Evolutionary conservation across 2,329 filamentous ascomycete species (phyloP).

Genomic region (Nigrospora sphaerica): DNA sequence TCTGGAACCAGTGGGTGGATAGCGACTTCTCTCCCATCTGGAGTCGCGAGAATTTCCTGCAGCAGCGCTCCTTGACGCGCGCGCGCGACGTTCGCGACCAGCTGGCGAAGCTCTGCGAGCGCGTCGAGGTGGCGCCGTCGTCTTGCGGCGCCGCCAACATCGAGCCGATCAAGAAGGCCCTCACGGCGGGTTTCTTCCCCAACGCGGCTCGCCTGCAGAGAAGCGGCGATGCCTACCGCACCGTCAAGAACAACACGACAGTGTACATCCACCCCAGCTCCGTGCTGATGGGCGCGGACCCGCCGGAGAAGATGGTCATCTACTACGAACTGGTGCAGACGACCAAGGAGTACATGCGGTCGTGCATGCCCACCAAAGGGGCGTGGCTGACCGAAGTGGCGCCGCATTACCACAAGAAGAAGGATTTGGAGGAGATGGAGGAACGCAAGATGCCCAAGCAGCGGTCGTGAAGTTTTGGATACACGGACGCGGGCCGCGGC

Average conservation of each 20-base stretch:
- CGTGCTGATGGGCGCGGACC: slow-evolving; percentile 71
- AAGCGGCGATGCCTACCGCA: slow-evolving; percentile 82
- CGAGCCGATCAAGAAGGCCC: slow-evolving; percentile 74
- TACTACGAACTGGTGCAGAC: slow-evolving; percentile 81
- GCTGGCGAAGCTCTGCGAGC: slow-evolving; percentile 83
- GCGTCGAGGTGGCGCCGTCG: slow-evolving; percentile 74
- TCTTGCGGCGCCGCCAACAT: slow-evolving; percentile 65
- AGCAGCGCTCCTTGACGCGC: slow-evolving; percentile 81
- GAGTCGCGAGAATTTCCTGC: slow-evolving; percentile 88
- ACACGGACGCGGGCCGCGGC: too few species aligned
- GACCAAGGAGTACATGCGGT: slow-evolving; percentile 88
- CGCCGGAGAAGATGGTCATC: slow-evolving; percentile 72
- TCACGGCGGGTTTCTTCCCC: slow-evolving; percentile 89
- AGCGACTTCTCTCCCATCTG: slow-evolving; percentile 82
- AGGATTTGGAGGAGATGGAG: slow-evolving; percentile 77
- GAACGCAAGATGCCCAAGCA: slow-evolving; percentile 68
- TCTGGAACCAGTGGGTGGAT: slow-evolving; percentile 95
- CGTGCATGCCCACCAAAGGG: slow-evolving; percentile 74
- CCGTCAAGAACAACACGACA: slow-evolving; percentile 81
- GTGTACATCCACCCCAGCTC: slow-evolving; percentile 89
- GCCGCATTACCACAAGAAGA: slow-evolving; percentile 90
- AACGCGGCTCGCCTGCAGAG: slow-evolving; percentile 81
- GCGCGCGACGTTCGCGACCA: slow-evolving; percentile 91
- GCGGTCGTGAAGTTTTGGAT: not conserved
- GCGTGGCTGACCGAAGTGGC: slow-evolving; percentile 85